Percentiles rank a stretch among this genome's conserved stretches.
These are phyloP conservation scores for Aspergillus pseudoviridinutans DNA, from an alignment of 2,329 filamentous ascomycete species.

Conservation along the genomic window DNA sequence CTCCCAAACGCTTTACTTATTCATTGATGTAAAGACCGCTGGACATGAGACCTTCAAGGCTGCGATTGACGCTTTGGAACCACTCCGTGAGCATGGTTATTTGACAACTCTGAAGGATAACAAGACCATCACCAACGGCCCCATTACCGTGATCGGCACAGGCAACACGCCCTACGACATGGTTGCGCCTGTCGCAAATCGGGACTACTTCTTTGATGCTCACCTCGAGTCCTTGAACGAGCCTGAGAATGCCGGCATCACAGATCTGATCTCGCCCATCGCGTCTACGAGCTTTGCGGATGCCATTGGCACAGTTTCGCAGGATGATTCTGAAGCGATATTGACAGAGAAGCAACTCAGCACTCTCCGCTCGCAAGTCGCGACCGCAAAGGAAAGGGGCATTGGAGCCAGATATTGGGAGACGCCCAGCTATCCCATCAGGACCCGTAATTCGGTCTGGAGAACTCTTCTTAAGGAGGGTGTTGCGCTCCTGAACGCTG, in stretches of 20 bases:
- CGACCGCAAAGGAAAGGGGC: conserved; percentile 51
- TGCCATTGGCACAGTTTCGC: conserved; percentile 37
- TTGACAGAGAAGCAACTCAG: conserved; percentile 42
- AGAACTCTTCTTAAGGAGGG: conserved; percentile 53
- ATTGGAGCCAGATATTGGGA: conserved; percentile 62
- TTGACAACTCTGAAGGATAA: conserved; percentile 50
- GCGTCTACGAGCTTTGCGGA: conserved; percentile 50
- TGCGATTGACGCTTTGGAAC: conserved; percentile 54
- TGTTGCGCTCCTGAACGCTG: conserved; percentile 60
- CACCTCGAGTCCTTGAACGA: conserved; percentile 46
- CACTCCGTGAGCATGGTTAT: conserved; percentile 51
- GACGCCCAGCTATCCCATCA: conserved; percentile 56
- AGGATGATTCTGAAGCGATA: conserved; percentile 29
- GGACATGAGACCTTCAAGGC: conserved; percentile 53
- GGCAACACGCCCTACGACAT: conserved; percentile 52
- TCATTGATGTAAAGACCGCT: conserved; percentile 61
- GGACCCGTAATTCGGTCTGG: conserved; percentile 58
- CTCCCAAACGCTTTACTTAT: conserved; percentile 60
- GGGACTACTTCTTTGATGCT: conserved; percentile 61
- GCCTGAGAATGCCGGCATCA: conserved; percentile 43
- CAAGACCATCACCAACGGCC: conserved; percentile 42
- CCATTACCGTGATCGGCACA: conserved; percentile 61
- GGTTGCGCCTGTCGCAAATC: conserved; percentile 42
- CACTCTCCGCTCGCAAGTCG: conserved; percentile 51
- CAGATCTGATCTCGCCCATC: conserved; percentile 48